Percentiles rank a stretch among this genome's conserved stretches.
These are phyloP conservation scores for Fusarium tupiense DNA, from an alignment of 2,329 filamentous ascomycete species.

Conservation along the genomic window DNA sequence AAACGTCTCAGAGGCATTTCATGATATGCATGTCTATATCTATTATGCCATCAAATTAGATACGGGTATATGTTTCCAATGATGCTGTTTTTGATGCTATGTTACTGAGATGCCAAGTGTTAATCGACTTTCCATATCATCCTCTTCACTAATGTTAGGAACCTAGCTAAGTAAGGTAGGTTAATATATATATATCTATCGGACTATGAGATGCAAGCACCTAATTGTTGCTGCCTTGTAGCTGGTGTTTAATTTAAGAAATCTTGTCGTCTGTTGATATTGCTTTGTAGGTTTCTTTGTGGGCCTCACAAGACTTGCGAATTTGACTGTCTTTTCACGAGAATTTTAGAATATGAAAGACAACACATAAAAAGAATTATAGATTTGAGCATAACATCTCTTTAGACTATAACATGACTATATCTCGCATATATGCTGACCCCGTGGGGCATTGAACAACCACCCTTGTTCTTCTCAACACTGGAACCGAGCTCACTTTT, in stretches of 20 bases:
- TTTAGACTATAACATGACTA: neutral
- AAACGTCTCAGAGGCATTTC: no score
- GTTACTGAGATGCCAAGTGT: neutral
- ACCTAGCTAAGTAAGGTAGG: neutral
- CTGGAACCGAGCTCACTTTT: neutral
- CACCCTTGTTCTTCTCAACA: neutral
- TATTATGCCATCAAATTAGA: neutral
- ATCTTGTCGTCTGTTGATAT: neutral
- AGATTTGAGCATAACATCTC: neutral
- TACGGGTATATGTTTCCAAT: neutral
- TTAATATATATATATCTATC: no score
- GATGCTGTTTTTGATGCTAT: neutral
- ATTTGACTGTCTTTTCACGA: neutral
- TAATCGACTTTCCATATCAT: neutral
- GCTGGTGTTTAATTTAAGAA: neutral
- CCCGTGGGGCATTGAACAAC: neutral
- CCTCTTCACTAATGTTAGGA: neutral
- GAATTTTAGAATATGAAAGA: neutral
- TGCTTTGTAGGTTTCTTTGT: neutral
- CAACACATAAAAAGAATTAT: neutral
- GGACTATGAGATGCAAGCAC: no score
- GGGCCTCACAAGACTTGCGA: neutral
- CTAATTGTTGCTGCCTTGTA: neutral
- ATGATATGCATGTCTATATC: neutral
- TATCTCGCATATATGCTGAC: neutral